A percentile compares a stretch with the other conserved stretches of the same genome.
Evolutionary conservation across 2,329 filamentous ascomycete species (phyloP).

Genomic region (Xylaria sp.): DNA sequence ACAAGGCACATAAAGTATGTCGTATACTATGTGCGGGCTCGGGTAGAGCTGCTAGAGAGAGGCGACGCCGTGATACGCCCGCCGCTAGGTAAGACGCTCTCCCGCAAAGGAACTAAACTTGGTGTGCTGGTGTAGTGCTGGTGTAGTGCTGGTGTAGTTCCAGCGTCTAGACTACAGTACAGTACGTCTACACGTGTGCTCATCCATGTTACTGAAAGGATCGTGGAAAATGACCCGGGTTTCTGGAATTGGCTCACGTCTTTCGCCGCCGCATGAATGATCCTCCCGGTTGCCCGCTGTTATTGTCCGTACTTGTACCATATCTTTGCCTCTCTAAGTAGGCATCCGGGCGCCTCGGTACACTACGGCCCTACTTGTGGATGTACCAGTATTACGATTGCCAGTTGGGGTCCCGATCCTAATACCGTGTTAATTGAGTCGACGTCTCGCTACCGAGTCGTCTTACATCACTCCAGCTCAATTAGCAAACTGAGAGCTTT

Average conservation of each 20-base stretch:
- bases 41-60: neutral
- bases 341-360: neutral
- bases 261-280: conserved; percentile 23
- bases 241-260: conserved; percentile 4
- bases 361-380: neutral
- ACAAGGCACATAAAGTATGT: too few relatives aligned
- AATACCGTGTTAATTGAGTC: neutral
- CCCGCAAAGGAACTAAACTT: neutral
- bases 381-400: neutral
- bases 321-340: neutral
- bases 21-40: neutral
- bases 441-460: neutral
- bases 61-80: too few relatives aligned
- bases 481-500: too few relatives aligned
- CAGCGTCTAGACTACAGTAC: neutral
- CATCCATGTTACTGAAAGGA: neutral
- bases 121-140: too few relatives aligned
- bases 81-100: too few relatives aligned
- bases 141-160: too few relatives aligned
- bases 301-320: neutral
- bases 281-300: conserved; percentile 15
- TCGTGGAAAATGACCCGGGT: conserved; percentile 8
- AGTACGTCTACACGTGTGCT: neutral
- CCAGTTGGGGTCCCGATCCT: neutral
- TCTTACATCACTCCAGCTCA: neutral